phyloP scores from a whole-genome alignment of 2,329 filamentous ascomycete species.

The Diaporthe caulivora region DNA sequence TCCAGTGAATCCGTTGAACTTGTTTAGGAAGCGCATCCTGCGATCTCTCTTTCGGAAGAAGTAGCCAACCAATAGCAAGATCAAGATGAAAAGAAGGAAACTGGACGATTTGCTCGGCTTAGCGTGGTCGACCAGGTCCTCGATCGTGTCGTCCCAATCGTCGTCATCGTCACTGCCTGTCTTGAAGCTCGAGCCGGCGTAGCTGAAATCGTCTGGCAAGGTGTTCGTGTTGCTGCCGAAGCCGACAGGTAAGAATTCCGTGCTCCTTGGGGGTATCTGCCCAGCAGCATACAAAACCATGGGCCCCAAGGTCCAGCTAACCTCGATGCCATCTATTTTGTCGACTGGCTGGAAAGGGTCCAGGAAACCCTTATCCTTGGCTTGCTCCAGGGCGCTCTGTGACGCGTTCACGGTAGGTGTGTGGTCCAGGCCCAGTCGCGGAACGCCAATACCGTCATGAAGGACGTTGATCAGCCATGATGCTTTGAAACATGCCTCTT shows the following conservation, averaged over 20 bases:
- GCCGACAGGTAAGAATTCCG: slow-evolving; percentile 80
- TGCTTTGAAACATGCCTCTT: slow-evolving; percentile 96
- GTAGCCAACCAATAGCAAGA: slow-evolving; percentile 77
- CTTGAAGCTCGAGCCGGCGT: slow-evolving; percentile 73
- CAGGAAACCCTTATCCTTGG: slow-evolving; percentile 80
- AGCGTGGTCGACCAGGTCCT: slow-evolving; percentile 74
- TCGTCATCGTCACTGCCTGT: slow-evolving; percentile 62
- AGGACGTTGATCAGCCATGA: slow-evolving; percentile 98
- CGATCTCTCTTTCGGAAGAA: slow-evolving; percentile 85
- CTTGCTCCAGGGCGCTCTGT: slow-evolving; percentile 75
- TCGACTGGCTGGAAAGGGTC: slow-evolving; percentile 94
- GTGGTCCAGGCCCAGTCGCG: slow-evolving; percentile 83
- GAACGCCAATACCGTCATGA: slow-evolving; percentile 95
- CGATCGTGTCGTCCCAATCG: slow-evolving; percentile 64
- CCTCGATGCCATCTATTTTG: slow-evolving; percentile 90
- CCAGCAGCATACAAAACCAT: slow-evolving; percentile 96
- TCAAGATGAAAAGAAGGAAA: slow-evolving; percentile 81
- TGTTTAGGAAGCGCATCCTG: slow-evolving; percentile 71
- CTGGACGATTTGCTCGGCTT: slow-evolving; percentile 78
- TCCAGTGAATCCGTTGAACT: slow-evolving; percentile 59
- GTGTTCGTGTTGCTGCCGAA: slow-evolving; percentile 87
- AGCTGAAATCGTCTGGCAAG: slow-evolving; percentile 84
- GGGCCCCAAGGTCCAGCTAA: slow-evolving; percentile 97
- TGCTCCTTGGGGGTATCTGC: slow-evolving; percentile 77
- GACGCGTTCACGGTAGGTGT: slow-evolving; percentile 74